phyloP scores from a whole-genome alignment of 1,284 basidiomycete species.

The Gomphus bonarii region DNA sequence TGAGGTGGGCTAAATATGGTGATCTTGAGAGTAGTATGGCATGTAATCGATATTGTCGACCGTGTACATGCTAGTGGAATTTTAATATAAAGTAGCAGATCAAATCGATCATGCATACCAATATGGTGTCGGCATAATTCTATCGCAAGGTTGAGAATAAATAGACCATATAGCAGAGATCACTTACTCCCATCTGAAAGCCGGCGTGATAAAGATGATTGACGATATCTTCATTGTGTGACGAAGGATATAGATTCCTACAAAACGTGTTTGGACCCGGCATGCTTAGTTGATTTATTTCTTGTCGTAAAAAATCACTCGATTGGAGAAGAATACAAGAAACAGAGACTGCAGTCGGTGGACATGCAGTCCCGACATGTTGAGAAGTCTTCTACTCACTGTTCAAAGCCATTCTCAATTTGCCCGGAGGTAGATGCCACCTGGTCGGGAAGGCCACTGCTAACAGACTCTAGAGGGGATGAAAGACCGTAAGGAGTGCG shows the following conservation, averaged over 20 bases:
- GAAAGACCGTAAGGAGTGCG: constrained; percentile 1
- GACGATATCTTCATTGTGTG: constrained; percentile 62
- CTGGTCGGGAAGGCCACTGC: not conserved
- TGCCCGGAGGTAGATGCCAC: not conserved
- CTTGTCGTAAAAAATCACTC: not conserved
- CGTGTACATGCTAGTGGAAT: constrained; percentile 54
- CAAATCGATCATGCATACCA: constrained; percentile 36
- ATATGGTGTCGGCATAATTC: constrained; percentile 73
- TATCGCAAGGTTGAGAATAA: constrained; percentile 21
- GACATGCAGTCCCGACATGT: not conserved
- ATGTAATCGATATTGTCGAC: constrained; percentile 65
- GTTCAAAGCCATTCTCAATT: constrained; percentile 2
- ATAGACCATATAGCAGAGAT: constrained; percentile 11
- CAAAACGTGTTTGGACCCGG: not conserved
- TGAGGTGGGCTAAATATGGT: constrained; percentile 75
- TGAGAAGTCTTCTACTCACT: constrained; percentile 8
- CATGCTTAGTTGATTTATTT: not conserved
- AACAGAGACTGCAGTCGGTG: not conserved
- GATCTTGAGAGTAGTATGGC: constrained; percentile 78
- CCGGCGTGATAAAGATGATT: constrained; percentile 67
- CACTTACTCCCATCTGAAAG: constrained; percentile 68
- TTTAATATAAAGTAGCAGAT: constrained; percentile 13
- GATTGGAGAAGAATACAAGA: not conserved
- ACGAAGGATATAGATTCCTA: constrained; percentile 20
- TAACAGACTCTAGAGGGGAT: constrained; percentile 5